Evolutionary conservation across 306 rosid genomes (phyloP).

Genomic region (Crataegus laevigata): DNA sequence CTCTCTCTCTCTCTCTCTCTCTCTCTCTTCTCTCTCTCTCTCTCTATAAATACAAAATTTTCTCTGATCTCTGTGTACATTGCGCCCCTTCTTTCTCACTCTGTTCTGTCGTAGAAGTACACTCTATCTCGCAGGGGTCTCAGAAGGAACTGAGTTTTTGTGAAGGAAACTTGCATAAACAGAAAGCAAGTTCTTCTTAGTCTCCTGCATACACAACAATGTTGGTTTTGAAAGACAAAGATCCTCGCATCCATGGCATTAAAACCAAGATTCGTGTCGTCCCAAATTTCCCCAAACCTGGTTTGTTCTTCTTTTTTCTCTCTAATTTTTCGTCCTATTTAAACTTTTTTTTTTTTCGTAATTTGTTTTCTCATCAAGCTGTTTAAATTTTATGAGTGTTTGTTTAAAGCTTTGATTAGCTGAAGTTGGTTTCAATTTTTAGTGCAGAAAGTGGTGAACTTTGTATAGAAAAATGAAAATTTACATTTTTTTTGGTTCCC

Average conservation of each 20-base stretch:
- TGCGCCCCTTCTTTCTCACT: neutral
- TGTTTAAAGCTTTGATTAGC: neutral
- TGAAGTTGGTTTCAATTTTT: conserved; percentile 8
- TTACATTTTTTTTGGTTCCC: no score
- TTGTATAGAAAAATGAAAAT: no score
- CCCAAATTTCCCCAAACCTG: conserved; percentile 88
- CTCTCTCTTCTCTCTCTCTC: neutral
- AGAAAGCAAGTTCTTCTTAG: neutral
- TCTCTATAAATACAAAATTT: conserved; percentile 26
- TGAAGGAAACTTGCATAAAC: conserved; percentile 6
- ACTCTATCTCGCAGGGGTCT: neutral
- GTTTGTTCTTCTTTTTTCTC: conserved; percentile 25
- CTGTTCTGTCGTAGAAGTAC: neutral
- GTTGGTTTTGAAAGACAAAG: conserved; percentile 63
- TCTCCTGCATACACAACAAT: conserved; percentile 37
- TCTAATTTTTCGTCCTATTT: neutral
- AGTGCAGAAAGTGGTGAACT: neutral
- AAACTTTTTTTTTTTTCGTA: neutral
- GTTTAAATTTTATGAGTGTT: no score
- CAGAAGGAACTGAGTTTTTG: neutral
- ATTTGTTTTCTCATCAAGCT: neutral
- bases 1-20: neutral
- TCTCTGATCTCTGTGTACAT: neutral
- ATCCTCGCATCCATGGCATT: conserved; percentile 90
- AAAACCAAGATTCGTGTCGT: conserved; percentile 90